Evolutionary conservation across 1,284 basidiomycete species (phyloP).

Genomic region (Ustilago trichophora): DNA sequence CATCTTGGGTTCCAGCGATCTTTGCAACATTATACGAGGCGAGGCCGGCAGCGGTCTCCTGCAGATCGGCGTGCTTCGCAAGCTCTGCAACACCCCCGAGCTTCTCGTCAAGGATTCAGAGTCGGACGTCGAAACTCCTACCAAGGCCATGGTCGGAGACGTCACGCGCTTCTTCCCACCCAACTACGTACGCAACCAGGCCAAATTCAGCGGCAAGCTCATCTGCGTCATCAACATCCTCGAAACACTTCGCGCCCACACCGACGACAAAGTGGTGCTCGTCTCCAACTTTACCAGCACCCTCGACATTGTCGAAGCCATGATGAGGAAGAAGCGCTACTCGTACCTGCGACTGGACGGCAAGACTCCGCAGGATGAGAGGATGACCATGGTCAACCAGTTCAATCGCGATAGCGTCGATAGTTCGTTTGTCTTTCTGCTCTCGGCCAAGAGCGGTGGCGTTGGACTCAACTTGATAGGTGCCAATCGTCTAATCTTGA

Average conservation of each 20-base stretch:
- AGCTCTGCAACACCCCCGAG: conserved; percentile 92
- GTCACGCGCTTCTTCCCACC: conserved; percentile 39
- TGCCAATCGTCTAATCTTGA: conserved; percentile 86
- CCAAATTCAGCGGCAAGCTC: conserved; percentile 70
- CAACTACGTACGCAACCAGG: conserved; percentile 42
- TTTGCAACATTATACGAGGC: conserved; percentile 49
- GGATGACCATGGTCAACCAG: conserved; percentile 52
- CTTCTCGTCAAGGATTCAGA: conserved; percentile 78
- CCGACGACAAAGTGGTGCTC: conserved; percentile 73
- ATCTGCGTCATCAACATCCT: conserved; percentile 80
- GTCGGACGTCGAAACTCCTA: conserved; percentile 24
- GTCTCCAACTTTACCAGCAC: conserved; percentile 73
- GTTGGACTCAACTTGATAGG: conserved; percentile 99
- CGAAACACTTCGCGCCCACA: conserved; percentile 73
- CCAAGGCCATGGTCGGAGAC: conserved; percentile 40
- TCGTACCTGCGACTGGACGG: conserved; percentile 88
- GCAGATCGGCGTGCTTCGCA: conserved; percentile 70
- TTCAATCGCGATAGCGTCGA: conserved; percentile 50
- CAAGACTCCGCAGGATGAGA: conserved; percentile 57
- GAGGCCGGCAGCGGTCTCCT: conserved; percentile 51
- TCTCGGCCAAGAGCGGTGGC: conserved; percentile 96
- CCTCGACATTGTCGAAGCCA: conserved; percentile 87
- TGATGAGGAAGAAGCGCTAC: conserved; percentile 80
- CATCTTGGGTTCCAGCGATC: conserved; percentile 68
- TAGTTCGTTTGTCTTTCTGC: conserved; percentile 79